A percentile compares a stretch with the other conserved stretches of the same genome.
These are phyloP conservation scores for Penicillium longicatenatum DNA, from an alignment of 495 filamentous ascomycete species.

Conservation along the genomic window DNA sequence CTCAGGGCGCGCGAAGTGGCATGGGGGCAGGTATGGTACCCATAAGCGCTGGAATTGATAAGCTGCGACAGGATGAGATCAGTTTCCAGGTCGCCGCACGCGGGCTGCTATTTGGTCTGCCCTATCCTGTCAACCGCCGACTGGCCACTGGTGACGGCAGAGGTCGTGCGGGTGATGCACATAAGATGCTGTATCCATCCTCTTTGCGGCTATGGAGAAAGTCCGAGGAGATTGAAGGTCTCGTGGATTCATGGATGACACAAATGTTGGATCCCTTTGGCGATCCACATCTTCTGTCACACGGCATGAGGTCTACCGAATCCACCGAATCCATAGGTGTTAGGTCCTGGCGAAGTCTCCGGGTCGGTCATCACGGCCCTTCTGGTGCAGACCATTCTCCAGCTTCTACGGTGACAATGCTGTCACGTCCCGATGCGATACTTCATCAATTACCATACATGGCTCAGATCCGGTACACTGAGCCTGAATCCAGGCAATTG, in stretches of 20 bases:
- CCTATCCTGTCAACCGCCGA: slow-evolving; percentile 76
- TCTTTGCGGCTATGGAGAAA: slow-evolving; percentile 74
- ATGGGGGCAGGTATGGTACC: slow-evolving; percentile 43
- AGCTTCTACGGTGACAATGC: slow-evolving; percentile 48
- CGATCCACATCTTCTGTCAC: slow-evolving; percentile 10
- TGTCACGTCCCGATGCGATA: slow-evolving; percentile 71
- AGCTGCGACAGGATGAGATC: slow-evolving; percentile 87
- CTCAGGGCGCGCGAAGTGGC: slow-evolving; percentile 29
- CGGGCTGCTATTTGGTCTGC: slow-evolving; percentile 79
- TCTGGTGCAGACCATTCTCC: slow-evolving; percentile 7
- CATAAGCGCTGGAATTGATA: slow-evolving; percentile 60
- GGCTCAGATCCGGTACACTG: slow-evolving; percentile 54
- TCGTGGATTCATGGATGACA: slow-evolving; percentile 67
- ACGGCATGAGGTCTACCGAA: slow-evolving; percentile 24
- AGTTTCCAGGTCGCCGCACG: slow-evolving; percentile 85
- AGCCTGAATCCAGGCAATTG: slow-evolving; percentile 51
- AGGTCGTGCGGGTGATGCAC: slow-evolving; percentile 53
- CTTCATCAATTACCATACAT: slow-evolving; percentile 87
- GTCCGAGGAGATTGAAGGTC: slow-evolving; percentile 73
- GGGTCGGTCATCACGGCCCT: slow-evolving; percentile 15
- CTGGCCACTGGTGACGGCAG: slow-evolving; percentile 29
- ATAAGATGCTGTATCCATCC: slow-evolving; percentile 87
- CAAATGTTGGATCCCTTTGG: slow-evolving; percentile 32
- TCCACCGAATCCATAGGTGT: slow-evolving; percentile 31
- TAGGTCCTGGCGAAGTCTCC: slow-evolving; percentile 39